Evolutionary conservation across 331 rosid genomes (phyloP), one percentile per base, ranked within the genome.

Genomic region (Prunus yedoensis): DNA sequence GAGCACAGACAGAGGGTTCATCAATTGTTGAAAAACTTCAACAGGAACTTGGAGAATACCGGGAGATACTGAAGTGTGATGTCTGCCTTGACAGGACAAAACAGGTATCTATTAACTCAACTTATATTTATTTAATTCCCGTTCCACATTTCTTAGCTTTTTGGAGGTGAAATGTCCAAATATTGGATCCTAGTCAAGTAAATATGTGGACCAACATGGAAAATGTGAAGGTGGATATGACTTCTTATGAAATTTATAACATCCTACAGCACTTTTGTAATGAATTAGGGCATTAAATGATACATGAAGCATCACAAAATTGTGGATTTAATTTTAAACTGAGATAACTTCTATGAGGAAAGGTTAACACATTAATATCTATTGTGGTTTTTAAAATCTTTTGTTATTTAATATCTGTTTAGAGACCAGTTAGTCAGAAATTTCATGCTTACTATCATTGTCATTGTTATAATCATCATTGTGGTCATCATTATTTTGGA

Each of bases 31-130:
- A 92, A 83, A 95, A 84, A 82, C 96, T 95, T 77, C 93, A 88
- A 49, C 89, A 85, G 83, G 99, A 95, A 78, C 93, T 92, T 62
- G 84, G 86, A 80, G 99, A 95, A 66, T 95, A 89, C 76, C 86
- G 81, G 77, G 92, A 91, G 75, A 92, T 95, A 83, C 82, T 95
- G 46, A 95, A 95, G 76, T 95, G 99, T 88, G 85, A 84, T 79
- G 87, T 95, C 83, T 95, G 99, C 85, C 88, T 80, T 28, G 91
- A 91, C 66, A 88, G 96, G 82, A 84, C 89, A 70, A 95, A 95
- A 85, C 88, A 92, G 99, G 99, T 95, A 82, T 53, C 7, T 13
- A 25, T 57, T 0, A 5, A 21, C 18, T 16, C 12, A 67, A 63
- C 28, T 23, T 47, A n/a, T 14, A 17, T 27, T 79, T 64, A 10